Base-by-base conservation (phyloP, 768 basidiomycete species). In the Mycena sanguinolenta region DNA sequence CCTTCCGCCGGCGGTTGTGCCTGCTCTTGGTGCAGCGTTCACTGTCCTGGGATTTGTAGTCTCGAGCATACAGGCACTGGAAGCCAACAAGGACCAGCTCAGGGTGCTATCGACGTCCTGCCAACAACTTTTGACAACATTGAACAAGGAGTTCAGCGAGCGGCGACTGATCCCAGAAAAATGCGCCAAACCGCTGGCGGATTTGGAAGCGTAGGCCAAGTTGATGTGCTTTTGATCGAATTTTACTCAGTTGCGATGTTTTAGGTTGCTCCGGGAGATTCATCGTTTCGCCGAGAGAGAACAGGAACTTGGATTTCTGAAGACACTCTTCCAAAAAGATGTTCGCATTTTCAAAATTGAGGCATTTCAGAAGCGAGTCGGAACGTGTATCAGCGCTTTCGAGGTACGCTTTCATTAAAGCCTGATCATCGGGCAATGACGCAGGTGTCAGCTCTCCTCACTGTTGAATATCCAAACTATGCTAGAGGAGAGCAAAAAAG, bases 401-500 rank as follows among this genome's bases (percentile, higher is more conserved):
- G 30, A 66, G 57, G 65, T 50, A n/a, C 8, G 19, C 52, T 9
- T 66, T 9, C 12, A 16, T 34, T 28, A 19, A 28, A 27, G 4
- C 23, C 19, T 3, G n/a, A 10, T n/a, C 38, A 14, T 19, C 12
- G 23, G 8, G 4, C 21, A 12, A 8, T 27, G 25, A 52, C 19
- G 12, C 5, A 21, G 30, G 25, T 36, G 10, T 34, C 10, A 73
- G 72, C 58, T 73, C 16, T 61, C 69, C 8, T 39, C 55, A 3
- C 49, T 73, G 0, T 19, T 69, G 19, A 69, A 67, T 36, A 44
- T 73, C 3, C 57, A 66, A 19, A 36, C 44, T 8, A 66, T 66
- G 55, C 57, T 66, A 8, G 57, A 32, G 1, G 65, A 66, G 32
- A 52, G 57, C 36, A 42, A 57, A 2, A 53, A 25, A 10, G 69